phyloP scores from a whole-genome alignment of 768 basidiomycete species.

The Dioszegia aurantiaca region DNA sequence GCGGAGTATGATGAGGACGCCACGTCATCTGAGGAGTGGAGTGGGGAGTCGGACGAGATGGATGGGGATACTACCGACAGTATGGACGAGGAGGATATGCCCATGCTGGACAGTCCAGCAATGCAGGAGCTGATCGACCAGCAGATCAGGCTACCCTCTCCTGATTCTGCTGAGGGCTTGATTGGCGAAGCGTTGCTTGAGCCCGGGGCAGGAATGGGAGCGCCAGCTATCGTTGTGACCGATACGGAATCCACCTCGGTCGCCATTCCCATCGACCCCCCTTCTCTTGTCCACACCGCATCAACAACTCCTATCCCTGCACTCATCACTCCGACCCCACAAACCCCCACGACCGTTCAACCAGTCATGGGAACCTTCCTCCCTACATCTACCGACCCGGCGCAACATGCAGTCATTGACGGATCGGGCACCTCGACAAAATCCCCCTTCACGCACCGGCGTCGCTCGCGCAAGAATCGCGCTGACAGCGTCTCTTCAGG shows the following conservation, averaged over 20 bases:
- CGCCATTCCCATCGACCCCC: background rate
- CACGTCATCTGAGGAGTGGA: constrained; percentile 25
- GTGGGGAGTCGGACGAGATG: constrained; percentile 35
- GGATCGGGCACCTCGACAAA: constrained; percentile 36
- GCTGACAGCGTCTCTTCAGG: constrained; percentile 23
- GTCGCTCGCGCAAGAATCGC: constrained; percentile 27
- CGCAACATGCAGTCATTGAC: constrained; percentile 46
- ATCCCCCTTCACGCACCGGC: constrained; percentile 44
- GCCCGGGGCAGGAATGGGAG: background rate
- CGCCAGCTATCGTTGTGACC: constrained; percentile 32
- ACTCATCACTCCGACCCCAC: constrained; percentile 9
- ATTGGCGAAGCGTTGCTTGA: background rate
- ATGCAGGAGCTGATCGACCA: constrained; percentile 36
- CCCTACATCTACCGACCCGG: constrained; percentile 37
- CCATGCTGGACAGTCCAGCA: constrained; percentile 41
- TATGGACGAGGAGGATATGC: constrained; percentile 51
- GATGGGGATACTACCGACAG: constrained; percentile 47
- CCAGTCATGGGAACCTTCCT: constrained; percentile 48
- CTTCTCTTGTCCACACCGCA: constrained; percentile 20
- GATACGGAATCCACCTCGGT: constrained; percentile 15
- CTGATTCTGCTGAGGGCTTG: constrained; percentile 19
- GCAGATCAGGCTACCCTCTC: constrained; percentile 8
- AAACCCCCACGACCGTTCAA: constrained; percentile 11
- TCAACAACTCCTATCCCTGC: constrained; percentile 15
- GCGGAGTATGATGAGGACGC: constrained; percentile 26